Conservation (phyloP, 2,329 filamentous ascomycete genomes). For the Colletotrichum lindemuthianum region DNA sequence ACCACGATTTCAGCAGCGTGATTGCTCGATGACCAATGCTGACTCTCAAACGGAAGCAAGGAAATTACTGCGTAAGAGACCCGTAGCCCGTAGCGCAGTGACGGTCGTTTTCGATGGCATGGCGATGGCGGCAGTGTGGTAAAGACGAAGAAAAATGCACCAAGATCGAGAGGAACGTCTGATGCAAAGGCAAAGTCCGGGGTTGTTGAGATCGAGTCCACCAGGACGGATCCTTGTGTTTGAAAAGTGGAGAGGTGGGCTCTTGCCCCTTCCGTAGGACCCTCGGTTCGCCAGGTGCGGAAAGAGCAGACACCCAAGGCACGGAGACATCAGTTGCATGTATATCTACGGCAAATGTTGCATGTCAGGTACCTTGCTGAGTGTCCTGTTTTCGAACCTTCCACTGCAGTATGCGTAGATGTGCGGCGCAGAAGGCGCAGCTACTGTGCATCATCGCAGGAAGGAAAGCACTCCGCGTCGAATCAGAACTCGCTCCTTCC, state of each 20-base stretch:
- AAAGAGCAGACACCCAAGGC: background rate
- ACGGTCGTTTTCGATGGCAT: slow-evolving; percentile 10
- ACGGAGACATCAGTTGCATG: no score
- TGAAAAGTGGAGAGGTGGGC: slow-evolving; percentile 2
- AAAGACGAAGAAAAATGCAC: slow-evolving; percentile 15
- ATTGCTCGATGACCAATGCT: slow-evolving; percentile 8
- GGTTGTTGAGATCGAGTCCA: slow-evolving; percentile 31
- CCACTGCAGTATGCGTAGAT: no score
- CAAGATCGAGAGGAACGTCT: slow-evolving; percentile 24
- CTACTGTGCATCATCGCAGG: background rate
- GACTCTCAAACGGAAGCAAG: background rate
- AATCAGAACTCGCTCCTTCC: no score
- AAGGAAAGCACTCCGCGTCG: background rate
- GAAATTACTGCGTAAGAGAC: no score
- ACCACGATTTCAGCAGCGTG: background rate
- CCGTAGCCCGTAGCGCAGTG: no score
- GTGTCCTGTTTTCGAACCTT: no score
- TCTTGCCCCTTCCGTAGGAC: background rate
- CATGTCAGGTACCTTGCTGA: no score
- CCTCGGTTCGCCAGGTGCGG: background rate
- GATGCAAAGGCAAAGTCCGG: slow-evolving; percentile 30
- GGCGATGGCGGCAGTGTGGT: slow-evolving; percentile 28
- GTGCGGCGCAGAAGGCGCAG: no score
- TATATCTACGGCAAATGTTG: no score
- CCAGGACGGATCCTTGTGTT: slow-evolving; percentile 23